Percentiles rank a stretch among this genome's conserved stretches.
Conservation (phyloP, 306 rosid genomes). For the Corylus heterophylla region DNA sequence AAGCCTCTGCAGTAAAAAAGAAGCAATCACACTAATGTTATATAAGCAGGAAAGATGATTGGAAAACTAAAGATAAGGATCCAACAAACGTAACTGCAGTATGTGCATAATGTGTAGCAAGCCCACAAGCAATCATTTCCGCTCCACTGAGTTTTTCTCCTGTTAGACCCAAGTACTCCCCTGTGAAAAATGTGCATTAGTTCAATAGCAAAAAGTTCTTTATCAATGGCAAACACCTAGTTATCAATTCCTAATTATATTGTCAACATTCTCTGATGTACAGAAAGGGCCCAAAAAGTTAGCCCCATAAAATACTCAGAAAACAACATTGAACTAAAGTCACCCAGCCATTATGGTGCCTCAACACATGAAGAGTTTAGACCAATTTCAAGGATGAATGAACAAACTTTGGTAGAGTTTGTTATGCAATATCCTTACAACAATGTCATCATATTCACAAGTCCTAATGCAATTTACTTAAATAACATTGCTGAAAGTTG, state of each 20-base stretch:
- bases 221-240: background rate
- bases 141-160: slow-evolving; percentile 80
- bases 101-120: slow-evolving; percentile 83
- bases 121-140: slow-evolving; percentile 86
- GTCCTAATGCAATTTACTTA: background rate
- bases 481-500: background rate
- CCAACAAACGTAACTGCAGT: slow-evolving; percentile 58
- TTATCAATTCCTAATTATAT: background rate
- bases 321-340: background rate
- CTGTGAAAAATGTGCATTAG: slow-evolving; percentile 43
- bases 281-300: background rate
- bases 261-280: background rate
- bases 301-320: background rate
- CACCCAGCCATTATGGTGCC: background rate
- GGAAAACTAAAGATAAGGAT: slow-evolving; percentile 12
- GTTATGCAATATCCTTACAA: background rate
- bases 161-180: slow-evolving; percentile 90
- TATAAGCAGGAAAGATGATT: slow-evolving; percentile 6
- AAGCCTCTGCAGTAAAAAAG: slow-evolving; percentile 57
- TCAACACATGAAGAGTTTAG: background rate
- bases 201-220: background rate
- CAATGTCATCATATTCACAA: background rate
- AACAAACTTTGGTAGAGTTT: background rate
- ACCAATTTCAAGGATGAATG: background rate
- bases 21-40: slow-evolving; percentile 21